Evolutionary conservation across 2,329 filamentous ascomycete genomes (phyloP), one percentile per base, ranked within the genome.

Genomic region (Emmonsiellopsis sp.): DNA sequence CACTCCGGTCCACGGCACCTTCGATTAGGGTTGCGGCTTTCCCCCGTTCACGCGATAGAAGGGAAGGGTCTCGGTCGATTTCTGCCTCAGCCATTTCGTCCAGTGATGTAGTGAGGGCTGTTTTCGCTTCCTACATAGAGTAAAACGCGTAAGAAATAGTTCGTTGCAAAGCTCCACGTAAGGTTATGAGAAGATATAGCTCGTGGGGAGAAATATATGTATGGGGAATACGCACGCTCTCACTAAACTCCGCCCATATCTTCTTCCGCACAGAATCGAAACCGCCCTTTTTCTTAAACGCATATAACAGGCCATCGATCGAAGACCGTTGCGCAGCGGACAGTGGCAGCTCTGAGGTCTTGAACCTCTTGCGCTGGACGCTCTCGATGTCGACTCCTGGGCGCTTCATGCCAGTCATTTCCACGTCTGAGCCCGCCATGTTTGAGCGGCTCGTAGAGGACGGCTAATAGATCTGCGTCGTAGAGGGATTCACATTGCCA

Each of bases 231-330:
- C 74, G 56, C 72, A 81, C 79, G 55, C 75, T 74, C 50, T 76
- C 70, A 54, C 78, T 75, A 56, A 80, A 84, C 53, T 81, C 75
- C 10, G 78, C 74, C 71, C 81, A 82, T 2, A 82, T 69, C 55
- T 78, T 75, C 65, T 84, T 85, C 55, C 82, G 77, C 53, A 84
- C 68, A 49, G 69, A 71, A 64, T 85, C 82, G 61, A 83, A 85
- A 53, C 81, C 80, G 57, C 82, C 82, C 65, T 83, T 83, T 67
- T 84, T 85, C 67, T 83, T 83, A 65, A 84, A 83, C 0, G 78
- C 79, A 62, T 82, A 77, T 14, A 84, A 72, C 44, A 85, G 73
- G 58, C 74, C 74, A 63, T 85, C 81, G 53, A 85, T 82, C 27
- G 77, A 75, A 6, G 75, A 71, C 56, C 80, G 77, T 63, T 85